phyloP scores from a whole-genome alignment of 371 early-diverging fungal species.

The Mucor indicus region DNA sequence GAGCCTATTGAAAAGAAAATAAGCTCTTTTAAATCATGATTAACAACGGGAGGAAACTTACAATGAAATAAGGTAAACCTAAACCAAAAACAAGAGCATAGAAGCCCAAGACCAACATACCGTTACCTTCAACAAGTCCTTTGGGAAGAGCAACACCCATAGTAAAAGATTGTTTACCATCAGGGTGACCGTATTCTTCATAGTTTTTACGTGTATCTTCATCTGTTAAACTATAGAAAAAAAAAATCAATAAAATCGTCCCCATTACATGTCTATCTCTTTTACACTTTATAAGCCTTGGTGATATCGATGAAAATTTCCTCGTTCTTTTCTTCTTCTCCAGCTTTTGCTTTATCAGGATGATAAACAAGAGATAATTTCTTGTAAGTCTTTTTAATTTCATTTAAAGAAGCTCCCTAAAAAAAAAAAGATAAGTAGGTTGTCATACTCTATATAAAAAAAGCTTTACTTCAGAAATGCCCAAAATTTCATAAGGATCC shows the following conservation, averaged over 20 bases:
- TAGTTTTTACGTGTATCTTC: constrained; percentile 86
- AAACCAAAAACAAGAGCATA: constrained; percentile 90
- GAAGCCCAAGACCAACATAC: constrained; percentile 68
- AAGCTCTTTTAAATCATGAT: background rate
- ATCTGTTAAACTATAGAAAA: constrained; percentile 75
- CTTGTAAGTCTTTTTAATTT: constrained; percentile 75
- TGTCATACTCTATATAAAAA: background rate
- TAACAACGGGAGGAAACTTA: constrained; percentile 25
- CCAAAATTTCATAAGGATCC: constrained; percentile 93
- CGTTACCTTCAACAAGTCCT: constrained; percentile 86
- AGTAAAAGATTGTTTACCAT: constrained; percentile 88
- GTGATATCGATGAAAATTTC: constrained; percentile 74
- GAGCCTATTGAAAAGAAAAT: constrained; percentile 41
- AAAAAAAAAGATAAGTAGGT: background rate
- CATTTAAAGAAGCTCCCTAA: constrained; percentile 50
- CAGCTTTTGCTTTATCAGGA: constrained; percentile 79
- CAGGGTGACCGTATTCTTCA: constrained; percentile 95
- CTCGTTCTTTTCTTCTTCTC: constrained; percentile 61
- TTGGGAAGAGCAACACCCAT: constrained; percentile 95
- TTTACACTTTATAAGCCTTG: constrained; percentile 86
- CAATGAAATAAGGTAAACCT: constrained; percentile 80
- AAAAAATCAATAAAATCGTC: background rate
- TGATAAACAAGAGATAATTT: constrained; percentile 76
- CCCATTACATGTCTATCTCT: background rate
- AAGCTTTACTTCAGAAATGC: constrained; percentile 64